Evolutionary conservation across 495 filamentous ascomycete genomes (phyloP).

Genomic region (Aeminium ludgeri): DNA sequence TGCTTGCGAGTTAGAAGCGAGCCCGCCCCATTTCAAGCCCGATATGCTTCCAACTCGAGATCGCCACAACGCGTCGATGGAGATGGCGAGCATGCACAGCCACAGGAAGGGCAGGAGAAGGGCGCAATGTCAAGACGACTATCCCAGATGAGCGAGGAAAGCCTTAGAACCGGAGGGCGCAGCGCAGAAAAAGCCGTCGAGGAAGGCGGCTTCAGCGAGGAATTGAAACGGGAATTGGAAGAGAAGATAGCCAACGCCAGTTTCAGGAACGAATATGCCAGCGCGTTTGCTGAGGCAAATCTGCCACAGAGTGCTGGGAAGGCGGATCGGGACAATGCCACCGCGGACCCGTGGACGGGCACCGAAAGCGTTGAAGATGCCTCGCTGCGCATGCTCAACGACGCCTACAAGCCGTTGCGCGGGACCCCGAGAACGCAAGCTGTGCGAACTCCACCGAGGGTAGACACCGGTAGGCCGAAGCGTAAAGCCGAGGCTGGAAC

Average conservation of each 20-base stretch:
- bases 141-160: conserved; percentile 64
- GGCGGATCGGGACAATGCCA: conserved; percentile 56
- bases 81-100: conserved; percentile 5
- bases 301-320: conserved; percentile 49
- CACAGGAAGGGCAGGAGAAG: conserved; percentile 8
- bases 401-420: conserved; percentile 58
- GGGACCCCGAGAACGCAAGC: conserved; percentile 15
- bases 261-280: conserved; percentile 52
- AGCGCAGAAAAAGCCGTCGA: conserved; percentile 58
- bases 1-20: conserved; percentile 15
- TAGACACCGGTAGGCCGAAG: conserved; percentile 34
- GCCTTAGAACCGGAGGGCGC: conserved; percentile 51
- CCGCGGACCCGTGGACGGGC: conserved; percentile 61
- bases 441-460: conserved; percentile 24
- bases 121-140: conserved; percentile 61
- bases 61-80: conserved; percentile 3
- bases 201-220: conserved; percentile 75
- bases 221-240: conserved; percentile 58
- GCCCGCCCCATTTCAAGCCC: background rate
- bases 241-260: conserved; percentile 52
- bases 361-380: conserved; percentile 56
- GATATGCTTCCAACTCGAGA: conserved; percentile 2
- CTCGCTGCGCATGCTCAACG: conserved; percentile 73
- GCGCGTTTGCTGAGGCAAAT: conserved; percentile 48
- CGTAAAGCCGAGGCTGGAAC: conserved; percentile 32